Conservation (phyloP, 164 flowering plant species). For the Berberis vulgaris region DNA sequence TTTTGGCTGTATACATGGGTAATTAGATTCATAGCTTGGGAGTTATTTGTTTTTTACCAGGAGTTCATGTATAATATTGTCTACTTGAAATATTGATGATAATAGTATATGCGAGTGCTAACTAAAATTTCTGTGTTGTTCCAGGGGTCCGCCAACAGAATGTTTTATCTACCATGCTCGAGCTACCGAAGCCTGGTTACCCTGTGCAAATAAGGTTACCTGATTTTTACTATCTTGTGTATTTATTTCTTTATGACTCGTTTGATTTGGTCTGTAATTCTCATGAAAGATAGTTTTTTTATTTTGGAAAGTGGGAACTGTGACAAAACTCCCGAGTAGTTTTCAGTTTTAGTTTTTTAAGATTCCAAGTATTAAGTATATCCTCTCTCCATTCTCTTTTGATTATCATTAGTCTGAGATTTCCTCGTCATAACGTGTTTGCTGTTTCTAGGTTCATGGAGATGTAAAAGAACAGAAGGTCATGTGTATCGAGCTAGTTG, state of each 20-base stretch:
- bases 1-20: no score
- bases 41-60: no score
- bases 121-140: constrained; percentile 10
- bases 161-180: constrained; percentile 91
- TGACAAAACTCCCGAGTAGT: no score
- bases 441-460: constrained; percentile 28
- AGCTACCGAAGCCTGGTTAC: constrained; percentile 63
- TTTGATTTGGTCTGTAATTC: neutral
- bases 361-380: no score
- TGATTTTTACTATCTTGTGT: neutral
- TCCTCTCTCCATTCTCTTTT: no score
- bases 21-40: no score
- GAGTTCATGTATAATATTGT: no score
- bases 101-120: constrained; percentile 1
- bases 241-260: neutral
- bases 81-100: no score
- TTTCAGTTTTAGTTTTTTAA: no score
- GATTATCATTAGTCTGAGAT: no score
- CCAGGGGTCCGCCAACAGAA: constrained; percentile 95
- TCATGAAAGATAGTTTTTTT: neutral
- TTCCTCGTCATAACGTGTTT: neutral
- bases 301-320: no score
- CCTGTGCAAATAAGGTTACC: constrained; percentile 24
- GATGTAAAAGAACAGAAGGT: constrained; percentile 32
- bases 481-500: constrained; percentile 96